These are phyloP conservation scores for Zoysia japonica DNA, from an alignment of 176 grass and related monocot genomes.

Conservation along the genomic window DNA sequence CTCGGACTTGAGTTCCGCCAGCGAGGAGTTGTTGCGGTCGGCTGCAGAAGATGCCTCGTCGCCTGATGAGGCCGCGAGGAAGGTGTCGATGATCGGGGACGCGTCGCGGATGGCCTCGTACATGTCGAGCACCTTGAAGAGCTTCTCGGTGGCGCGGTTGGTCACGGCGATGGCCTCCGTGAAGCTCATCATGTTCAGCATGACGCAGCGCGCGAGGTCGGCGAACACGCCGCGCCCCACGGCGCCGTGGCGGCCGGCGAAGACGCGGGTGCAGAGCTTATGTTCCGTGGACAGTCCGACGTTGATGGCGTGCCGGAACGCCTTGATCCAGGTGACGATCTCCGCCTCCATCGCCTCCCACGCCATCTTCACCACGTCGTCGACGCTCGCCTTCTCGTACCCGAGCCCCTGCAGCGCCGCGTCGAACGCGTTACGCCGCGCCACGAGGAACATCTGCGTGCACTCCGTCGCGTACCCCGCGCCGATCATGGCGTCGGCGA, in stretches of 20 bases:
- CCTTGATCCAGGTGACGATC: slow-evolving; percentile 75
- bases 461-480: slow-evolving; percentile 77
- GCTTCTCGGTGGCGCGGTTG: slow-evolving; percentile 78
- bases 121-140: slow-evolving; percentile 98
- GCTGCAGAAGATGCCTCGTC: not conserved
- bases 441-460: slow-evolving; percentile 67
- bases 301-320: slow-evolving; percentile 55
- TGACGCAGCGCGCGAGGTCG: slow-evolving; percentile 45
- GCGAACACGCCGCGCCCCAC: slow-evolving; percentile 46
- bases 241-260: slow-evolving; percentile 9
- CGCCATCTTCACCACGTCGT: slow-evolving; percentile 78
- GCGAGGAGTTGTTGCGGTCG: not conserved
- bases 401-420: slow-evolving; percentile 56
- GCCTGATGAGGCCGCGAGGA: slow-evolving; percentile 11
- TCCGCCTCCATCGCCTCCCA: slow-evolving; percentile 75
- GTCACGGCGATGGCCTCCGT: slow-evolving; percentile 69
- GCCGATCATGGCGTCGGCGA: slow-evolving; percentile 58
- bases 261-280: slow-evolving; percentile 61
- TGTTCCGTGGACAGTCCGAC: slow-evolving; percentile 55
- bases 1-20: slow-evolving; percentile 59
- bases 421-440: slow-evolving; percentile 72
- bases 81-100: slow-evolving; percentile 40
- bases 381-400: slow-evolving; percentile 71
- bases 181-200: slow-evolving; percentile 75
- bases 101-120: slow-evolving; percentile 77